Evolutionary conservation across 768 basidiomycete species (phyloP).

Genomic region (Pleurotus citrinopileatus): DNA sequence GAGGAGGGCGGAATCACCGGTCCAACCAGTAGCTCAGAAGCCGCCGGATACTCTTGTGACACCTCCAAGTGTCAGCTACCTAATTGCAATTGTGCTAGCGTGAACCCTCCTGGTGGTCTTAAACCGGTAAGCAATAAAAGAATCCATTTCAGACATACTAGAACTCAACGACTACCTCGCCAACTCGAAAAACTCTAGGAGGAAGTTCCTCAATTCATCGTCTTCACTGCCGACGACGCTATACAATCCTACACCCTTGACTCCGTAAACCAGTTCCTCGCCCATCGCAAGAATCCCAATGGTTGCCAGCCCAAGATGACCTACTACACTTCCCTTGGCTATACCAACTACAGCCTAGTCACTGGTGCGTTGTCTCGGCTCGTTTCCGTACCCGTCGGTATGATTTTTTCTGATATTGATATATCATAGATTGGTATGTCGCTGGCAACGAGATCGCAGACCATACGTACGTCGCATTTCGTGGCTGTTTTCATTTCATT

Average conservation of each 20-base stretch:
- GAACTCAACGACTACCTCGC: not conserved
- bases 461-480: slow-evolving; percentile 51
- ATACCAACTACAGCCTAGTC: slow-evolving; percentile 75
- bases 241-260: slow-evolving; percentile 76
- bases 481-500: slow-evolving; percentile 6
- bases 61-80: slow-evolving; percentile 62
- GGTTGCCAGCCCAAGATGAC: slow-evolving; percentile 76
- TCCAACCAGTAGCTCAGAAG: slow-evolving; percentile 45
- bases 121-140: slow-evolving; percentile 44
- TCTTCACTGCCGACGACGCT: slow-evolving; percentile 78
- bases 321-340: slow-evolving; percentile 68
- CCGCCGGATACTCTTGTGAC: slow-evolving; percentile 74
- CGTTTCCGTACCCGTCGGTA: not conserved
- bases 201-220: slow-evolving; percentile 63
- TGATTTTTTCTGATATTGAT: slow-evolving; percentile 5
- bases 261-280: slow-evolving; percentile 71
- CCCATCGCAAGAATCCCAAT: slow-evolving; percentile 72
- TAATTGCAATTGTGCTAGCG: slow-evolving; percentile 70
- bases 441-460: slow-evolving; percentile 84
- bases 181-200: slow-evolving; percentile 31
- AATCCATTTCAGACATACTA: not conserved
- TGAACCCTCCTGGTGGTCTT: slow-evolving; percentile 70
- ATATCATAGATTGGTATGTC: slow-evolving; percentile 63
- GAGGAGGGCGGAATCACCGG: slow-evolving; percentile 56
- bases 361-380: slow-evolving; percentile 34